phyloP scores from a whole-genome alignment of 1,284 basidiomycete genomes.

The Vanrija pseudolonga region DNA sequence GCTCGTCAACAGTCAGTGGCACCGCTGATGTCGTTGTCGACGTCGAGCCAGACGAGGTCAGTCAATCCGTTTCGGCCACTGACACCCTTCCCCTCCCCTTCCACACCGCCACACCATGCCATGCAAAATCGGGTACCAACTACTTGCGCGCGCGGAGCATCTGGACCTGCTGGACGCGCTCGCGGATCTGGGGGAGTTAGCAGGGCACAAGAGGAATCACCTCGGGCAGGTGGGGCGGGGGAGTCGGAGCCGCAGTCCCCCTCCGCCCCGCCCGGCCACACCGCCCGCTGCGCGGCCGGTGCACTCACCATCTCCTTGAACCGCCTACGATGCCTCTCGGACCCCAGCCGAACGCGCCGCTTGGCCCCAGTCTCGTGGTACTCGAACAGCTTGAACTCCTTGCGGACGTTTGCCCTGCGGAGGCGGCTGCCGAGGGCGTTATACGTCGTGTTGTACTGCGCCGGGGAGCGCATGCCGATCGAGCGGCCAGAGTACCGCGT shows the following conservation, averaged over 20 bases:
- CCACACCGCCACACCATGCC: neutral
- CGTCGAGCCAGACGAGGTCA: too few species aligned
- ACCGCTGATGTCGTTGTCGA: too few species aligned
- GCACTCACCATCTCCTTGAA: constrained; percentile 44
- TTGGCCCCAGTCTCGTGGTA: constrained; percentile 40
- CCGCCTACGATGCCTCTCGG: constrained; percentile 37
- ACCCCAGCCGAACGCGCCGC: constrained; percentile 28
- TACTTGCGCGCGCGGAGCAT: constrained; percentile 15
- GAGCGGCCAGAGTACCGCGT: constrained; percentile 25
- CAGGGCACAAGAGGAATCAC: neutral
- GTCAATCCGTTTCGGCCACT: too few species aligned
- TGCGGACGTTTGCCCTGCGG: constrained; percentile 20
- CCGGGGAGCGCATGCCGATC: neutral
- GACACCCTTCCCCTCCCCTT: too few species aligned
- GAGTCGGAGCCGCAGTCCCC: neutral
- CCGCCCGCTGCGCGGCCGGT: neutral
- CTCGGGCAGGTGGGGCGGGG: too few species aligned
- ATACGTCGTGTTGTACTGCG: constrained; percentile 16
- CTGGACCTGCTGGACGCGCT: constrained; percentile 16
- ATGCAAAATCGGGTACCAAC: neutral
- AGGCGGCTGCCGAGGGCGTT: constrained; percentile 15
- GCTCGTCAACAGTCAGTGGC: too few species aligned
- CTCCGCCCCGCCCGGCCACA: neutral
- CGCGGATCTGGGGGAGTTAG: constrained; percentile 6
- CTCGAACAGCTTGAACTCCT: constrained; percentile 24